Evolutionary conservation across 805 yeast species (phyloP).

Genomic region (Jamesozyma spencerorum): DNA sequence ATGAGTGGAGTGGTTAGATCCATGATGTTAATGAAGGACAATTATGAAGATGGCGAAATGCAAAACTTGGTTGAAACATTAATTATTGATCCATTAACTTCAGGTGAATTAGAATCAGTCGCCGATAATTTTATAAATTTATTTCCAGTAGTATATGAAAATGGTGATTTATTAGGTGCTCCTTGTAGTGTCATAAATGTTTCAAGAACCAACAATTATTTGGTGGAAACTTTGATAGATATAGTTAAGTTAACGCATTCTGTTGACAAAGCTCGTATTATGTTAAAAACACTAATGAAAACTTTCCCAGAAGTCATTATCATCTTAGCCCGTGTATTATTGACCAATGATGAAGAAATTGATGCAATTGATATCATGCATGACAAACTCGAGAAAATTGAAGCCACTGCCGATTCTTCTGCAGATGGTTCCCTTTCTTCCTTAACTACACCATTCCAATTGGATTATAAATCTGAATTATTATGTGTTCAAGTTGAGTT

Average conservation of each 20-base stretch:
- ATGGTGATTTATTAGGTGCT: conserved; percentile 26
- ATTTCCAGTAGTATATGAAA: conserved; percentile 27
- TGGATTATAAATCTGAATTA: conserved; percentile 25
- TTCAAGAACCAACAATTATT: conserved; percentile 28
- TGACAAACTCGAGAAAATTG: conserved; percentile 18
- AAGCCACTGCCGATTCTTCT: conserved; percentile 5
- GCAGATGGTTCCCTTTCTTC: conserved; percentile 1
- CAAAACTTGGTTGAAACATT: conserved; percentile 73
- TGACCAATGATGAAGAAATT: conserved; percentile 29
- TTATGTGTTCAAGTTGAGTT: conserved; percentile 26
- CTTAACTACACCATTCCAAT: conserved; percentile 9
- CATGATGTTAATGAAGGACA: conserved; percentile 33
- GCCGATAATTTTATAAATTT: conserved; percentile 25
- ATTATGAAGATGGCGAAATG: conserved; percentile 61
- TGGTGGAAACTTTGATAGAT: conserved; percentile 27
- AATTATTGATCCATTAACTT: conserved; percentile 62
- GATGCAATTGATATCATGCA: conserved; percentile 29
- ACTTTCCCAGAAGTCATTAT: conserved; percentile 23
- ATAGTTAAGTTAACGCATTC: conserved; percentile 24
- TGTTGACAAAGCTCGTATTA: conserved; percentile 18
- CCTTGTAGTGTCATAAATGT: conserved; percentile 26
- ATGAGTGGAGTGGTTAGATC: conserved; percentile 64
- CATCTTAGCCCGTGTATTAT: conserved; percentile 25
- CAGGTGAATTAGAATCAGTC: conserved; percentile 27
- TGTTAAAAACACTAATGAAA: conserved; percentile 19